A percentile compares a stretch with the other conserved stretches of the same genome.
These are phyloP conservation scores for Kluyveromyces aestuarii DNA, from an alignment of 805 yeast genomes.

Conservation along the genomic window DNA sequence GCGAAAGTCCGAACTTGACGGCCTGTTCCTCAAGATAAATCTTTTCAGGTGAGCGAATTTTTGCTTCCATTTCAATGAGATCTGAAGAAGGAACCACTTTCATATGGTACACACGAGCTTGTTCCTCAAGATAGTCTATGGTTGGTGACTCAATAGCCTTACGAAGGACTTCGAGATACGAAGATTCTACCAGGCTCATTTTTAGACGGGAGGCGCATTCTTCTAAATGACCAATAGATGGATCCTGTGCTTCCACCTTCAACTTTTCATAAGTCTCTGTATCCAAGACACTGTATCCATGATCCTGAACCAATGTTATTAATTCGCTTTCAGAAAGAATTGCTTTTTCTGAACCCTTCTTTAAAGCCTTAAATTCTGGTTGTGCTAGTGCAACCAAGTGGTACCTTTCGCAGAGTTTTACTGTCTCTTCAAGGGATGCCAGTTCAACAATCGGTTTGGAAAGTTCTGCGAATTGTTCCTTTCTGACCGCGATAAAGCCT, in stretches of 20 bases:
- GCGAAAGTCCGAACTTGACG: neutral
- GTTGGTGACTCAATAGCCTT: slow-evolving; percentile 19
- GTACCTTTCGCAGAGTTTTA: slow-evolving; percentile 11
- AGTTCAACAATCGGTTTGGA: slow-evolving; percentile 6
- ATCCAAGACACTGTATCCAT: slow-evolving; percentile 9
- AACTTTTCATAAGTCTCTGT: slow-evolving; percentile 9
- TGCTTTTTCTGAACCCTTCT: slow-evolving; percentile 7
- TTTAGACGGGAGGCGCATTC: slow-evolving; percentile 1
- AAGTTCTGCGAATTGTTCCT: slow-evolving; percentile 8
- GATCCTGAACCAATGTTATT: slow-evolving; percentile 7
- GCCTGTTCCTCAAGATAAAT: slow-evolving; percentile 9
- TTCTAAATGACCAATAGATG: slow-evolving; percentile 7
- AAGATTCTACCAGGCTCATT: slow-evolving; percentile 1
- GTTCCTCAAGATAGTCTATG: slow-evolving; percentile 26
- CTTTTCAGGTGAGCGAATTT: slow-evolving; percentile 5
- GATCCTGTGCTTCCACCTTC: slow-evolving; percentile 6
- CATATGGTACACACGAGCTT: slow-evolving; percentile 16
- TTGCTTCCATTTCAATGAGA: slow-evolving; percentile 3
- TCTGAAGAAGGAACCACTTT: slow-evolving; percentile 7
- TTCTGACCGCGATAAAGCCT: slow-evolving; percentile 10
- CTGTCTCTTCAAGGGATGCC: slow-evolving; percentile 8
- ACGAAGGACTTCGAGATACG: slow-evolving; percentile 6
- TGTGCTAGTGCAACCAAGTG: slow-evolving; percentile 8
- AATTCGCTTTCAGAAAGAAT: slow-evolving; percentile 11
- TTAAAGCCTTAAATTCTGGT: slow-evolving; percentile 10